Conservation (phyloP, 1,284 basidiomycete genomes). For the Trametes hirsuta region DNA sequence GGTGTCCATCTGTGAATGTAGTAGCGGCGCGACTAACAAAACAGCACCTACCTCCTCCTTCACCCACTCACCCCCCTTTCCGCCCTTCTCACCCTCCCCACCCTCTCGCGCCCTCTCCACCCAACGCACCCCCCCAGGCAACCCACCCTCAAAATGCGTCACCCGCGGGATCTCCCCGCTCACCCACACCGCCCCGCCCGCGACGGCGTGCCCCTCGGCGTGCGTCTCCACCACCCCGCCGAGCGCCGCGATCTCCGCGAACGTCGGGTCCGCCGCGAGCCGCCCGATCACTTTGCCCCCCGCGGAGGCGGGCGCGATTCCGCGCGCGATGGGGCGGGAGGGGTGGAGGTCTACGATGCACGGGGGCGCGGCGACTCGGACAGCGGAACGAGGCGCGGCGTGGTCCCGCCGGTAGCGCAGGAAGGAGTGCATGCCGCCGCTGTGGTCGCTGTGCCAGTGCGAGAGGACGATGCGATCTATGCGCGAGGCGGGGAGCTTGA, state of each 20-base stretch:
- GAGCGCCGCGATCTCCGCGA: conserved; percentile 59
- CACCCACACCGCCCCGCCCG: conserved; percentile 64
- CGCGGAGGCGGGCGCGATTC: conserved; percentile 57
- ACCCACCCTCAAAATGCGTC: conserved; percentile 67
- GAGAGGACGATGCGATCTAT: conserved; percentile 72
- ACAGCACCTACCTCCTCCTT: conserved; percentile 56
- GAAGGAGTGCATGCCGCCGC: conserved; percentile 70
- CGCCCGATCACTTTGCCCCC: conserved; percentile 57
- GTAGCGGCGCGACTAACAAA: background rate
- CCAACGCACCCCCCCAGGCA: conserved; percentile 73
- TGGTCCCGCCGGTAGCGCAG: conserved; percentile 45
- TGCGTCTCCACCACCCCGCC: conserved; percentile 63
- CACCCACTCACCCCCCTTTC: conserved; percentile 53
- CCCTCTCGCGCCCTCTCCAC: conserved; percentile 30
- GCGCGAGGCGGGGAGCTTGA: conserved; percentile 56
- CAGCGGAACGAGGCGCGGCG: background rate
- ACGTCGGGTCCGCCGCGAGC: conserved; percentile 71
- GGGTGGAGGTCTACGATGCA: conserved; percentile 77
- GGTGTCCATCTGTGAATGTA: background rate
- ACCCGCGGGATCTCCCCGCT: conserved; percentile 80
- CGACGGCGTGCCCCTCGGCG: conserved; percentile 62
- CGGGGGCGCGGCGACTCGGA: conserved; percentile 21
- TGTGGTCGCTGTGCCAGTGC: conserved; percentile 87
- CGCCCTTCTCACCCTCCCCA: background rate
- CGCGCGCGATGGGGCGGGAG: conserved; percentile 70